Conservation (phyloP, 768 basidiomycete species). For the Kondoa malvinella region DNA sequence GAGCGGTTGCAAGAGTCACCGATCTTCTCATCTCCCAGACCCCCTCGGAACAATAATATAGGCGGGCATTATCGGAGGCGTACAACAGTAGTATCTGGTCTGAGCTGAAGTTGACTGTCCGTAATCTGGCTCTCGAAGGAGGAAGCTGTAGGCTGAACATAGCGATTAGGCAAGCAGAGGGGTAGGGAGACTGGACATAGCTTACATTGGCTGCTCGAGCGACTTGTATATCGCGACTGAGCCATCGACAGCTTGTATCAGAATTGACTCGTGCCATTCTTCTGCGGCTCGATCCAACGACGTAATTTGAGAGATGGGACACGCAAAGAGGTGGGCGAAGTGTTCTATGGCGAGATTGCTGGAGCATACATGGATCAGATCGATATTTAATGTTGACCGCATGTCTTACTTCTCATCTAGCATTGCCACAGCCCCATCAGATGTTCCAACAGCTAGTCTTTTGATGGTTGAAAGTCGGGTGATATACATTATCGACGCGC, state of each 20-base stretch:
- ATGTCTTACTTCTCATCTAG: too few species aligned
- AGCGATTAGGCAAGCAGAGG: background rate
- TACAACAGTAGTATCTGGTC: conserved; percentile 62
- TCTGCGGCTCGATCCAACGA: too few species aligned
- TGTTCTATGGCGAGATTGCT: too few species aligned
- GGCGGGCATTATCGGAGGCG: conserved; percentile 52
- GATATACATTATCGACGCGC: too few species aligned
- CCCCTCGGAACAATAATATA: conserved; percentile 57
- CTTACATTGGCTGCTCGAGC: conserved; percentile 51
- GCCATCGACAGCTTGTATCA: conserved; percentile 58
- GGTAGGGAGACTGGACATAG: conserved; percentile 30
- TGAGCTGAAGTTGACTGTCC: conserved; percentile 46
- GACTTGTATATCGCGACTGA: conserved; percentile 59
- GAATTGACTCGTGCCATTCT: conserved; percentile 21
- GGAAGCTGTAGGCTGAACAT: conserved; percentile 33
- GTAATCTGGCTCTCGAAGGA: conserved; percentile 53
- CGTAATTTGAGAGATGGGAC: too few species aligned
- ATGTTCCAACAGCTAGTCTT: too few species aligned
- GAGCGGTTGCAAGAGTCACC: conserved; percentile 55
- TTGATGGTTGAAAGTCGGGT: too few species aligned
- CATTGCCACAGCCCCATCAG: too few species aligned
- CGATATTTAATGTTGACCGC: too few species aligned
- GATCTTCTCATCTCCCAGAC: conserved; percentile 72
- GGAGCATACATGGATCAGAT: too few species aligned
- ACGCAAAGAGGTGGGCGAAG: too few species aligned